Evolutionary conservation across 2,329 filamentous ascomycete genomes (phyloP), one percentile per base, ranked within the genome.

Genomic region (Nectriaceae sp.): DNA sequence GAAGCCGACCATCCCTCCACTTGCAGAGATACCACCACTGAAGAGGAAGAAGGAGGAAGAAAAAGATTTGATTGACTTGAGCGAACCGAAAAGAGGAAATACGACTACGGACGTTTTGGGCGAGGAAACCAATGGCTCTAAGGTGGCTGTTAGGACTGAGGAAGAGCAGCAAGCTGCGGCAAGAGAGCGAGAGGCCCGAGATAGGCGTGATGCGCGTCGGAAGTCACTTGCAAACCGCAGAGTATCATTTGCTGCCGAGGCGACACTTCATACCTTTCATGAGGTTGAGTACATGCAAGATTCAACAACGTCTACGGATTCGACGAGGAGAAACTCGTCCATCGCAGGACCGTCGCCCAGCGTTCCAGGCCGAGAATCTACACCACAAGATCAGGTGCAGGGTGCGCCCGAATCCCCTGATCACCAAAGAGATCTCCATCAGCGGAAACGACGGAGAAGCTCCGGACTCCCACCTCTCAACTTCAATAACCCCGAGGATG

Each of bases 201-300:
- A 93, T 60, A 82, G 91, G 46, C 82, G 91, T 59, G 94, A 96
- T 67, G 92, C 90, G 38, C 86, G 94, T 54, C 83, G 94, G 59
- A 97, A 97, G 68, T 97, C 92, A 16, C 80, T 96, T 48, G 91
- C 93, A 40, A 96, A 94, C 67, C 85, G 94, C 63, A 85, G 94
- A 64, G 94, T 99, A 26, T 97, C 93, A 0, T 99, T 99, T 70
- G 94, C 94, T 4, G 94, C 94, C 1, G 94, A 99, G 71, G 94
- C 94, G 11, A 99, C 94, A 3, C 78, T 99, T 29, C 94, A 99
- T 67, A 99, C 94, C 1, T 97, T 96, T 79, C 92, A 97, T 64
- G 92, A 94, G 47, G 83, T 97, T 38, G 93, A 97, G 64, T 88
- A 92, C 54, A 80, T 85, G 65, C 90, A 92, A 63, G 92, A 97